phyloP scores from a whole-genome alignment of 192 early-diverging fungal species.

The Umbelopsis sp. region DNA sequence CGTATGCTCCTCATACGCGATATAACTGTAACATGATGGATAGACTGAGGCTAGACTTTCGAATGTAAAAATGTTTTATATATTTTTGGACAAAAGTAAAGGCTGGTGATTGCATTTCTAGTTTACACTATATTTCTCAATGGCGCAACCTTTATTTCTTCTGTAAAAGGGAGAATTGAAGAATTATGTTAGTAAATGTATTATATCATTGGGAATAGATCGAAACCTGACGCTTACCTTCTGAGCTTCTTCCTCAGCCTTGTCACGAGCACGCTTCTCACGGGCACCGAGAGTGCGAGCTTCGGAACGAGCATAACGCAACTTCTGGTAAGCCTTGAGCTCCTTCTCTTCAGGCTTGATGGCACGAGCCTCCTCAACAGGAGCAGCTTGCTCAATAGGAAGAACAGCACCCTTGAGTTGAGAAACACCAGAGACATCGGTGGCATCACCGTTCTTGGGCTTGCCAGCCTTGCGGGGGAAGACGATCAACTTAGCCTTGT shows the following conservation, averaged over 20 bases:
- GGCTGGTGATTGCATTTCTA: background rate
- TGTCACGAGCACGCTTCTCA: constrained; percentile 76
- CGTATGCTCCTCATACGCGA: no score
- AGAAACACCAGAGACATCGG: constrained; percentile 58
- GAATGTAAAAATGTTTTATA: constrained; percentile 18
- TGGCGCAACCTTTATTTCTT: constrained; percentile 31
- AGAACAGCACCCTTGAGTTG: constrained; percentile 69
- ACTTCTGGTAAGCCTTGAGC: constrained; percentile 65
- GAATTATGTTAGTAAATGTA: background rate
- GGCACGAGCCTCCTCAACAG: constrained; percentile 52
- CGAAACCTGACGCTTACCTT: constrained; percentile 56
- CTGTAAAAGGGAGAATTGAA: constrained; percentile 15
- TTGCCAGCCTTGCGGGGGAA: constrained; percentile 94
- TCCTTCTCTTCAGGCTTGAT: constrained; percentile 60
- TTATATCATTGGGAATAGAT: background rate
- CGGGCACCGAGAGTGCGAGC: constrained; percentile 76
- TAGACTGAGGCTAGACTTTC: background rate
- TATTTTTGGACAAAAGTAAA: constrained; percentile 1
- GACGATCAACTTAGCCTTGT: constrained; percentile 93
- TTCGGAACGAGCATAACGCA: constrained; percentile 79
- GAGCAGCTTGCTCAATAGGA: constrained; percentile 64
- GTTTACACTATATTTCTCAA: constrained; percentile 16
- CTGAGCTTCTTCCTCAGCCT: constrained; percentile 81
- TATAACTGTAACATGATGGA: background rate
- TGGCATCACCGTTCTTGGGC: constrained; percentile 78